Evolutionary conservation across 805 yeast species (phyloP), one percentile per base, ranked within the genome.

Genomic region (Schwanniomyces pseudopolymorphus): DNA sequence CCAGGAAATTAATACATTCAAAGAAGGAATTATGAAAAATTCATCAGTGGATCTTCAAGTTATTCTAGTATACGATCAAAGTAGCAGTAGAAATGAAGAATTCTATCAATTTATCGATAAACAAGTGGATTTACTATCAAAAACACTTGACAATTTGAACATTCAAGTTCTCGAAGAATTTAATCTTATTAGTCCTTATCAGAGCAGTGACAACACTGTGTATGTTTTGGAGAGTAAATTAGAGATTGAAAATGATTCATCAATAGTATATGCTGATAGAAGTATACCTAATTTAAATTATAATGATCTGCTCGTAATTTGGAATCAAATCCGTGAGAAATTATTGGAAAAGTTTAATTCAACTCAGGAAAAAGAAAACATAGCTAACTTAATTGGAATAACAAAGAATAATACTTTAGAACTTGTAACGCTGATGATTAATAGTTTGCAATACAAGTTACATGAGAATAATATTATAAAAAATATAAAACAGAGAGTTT

Each of bases 1-100:
- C 5, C 53, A 71, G 2, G 74, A 70, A 33, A 47, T 54, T n/a
- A 42, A 45, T 7, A 20, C 49, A 19, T 28, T 39, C 17, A 37
- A 43, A 16, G 26, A 9, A 13, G 43, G 20, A 3, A 24, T 14
- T 4, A 14, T 14, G 17, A 31, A 31, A 14, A 17, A 31, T 5
- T 3, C 35, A 6, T 2, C 4, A 14, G 6, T 7, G 7, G 10
- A 7, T 14, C 4, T 31, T 3, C 17, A 31, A 7, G 16, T 31
- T 14, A 7, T 31, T 31, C 13, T 31, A 9, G 11, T 14, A 31
- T 20, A 16, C 2, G 20, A 31, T 14, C 9, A 16, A 3, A 20
- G 11, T 14, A 31, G 35, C 10, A 16, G 4, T 14, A 16, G 3
- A 16, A 4, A 8, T 4, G 35, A 31, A 14, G 19, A 5, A 14